Conservation (phyloP, 2,329 filamentous ascomycete genomes). For the Colletotrichum cereale region DNA sequence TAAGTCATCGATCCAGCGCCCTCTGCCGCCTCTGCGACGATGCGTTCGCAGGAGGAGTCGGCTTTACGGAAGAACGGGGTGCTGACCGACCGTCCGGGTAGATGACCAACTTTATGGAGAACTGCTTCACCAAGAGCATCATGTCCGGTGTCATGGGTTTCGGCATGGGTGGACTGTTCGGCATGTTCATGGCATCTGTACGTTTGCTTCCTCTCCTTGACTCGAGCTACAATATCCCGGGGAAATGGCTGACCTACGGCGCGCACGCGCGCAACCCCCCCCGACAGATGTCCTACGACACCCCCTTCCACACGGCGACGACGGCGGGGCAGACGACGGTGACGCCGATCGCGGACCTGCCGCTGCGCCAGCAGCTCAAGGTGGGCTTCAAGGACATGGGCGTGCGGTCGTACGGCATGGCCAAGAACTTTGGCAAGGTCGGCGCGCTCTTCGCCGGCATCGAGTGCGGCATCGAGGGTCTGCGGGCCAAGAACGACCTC, state of each 20-base stretch:
- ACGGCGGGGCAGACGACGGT: conserved; percentile 52
- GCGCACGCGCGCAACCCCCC: too few relatives aligned
- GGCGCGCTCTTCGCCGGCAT: conserved; percentile 92
- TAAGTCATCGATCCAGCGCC: conserved; percentile 47
- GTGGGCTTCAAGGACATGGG: conserved; percentile 97
- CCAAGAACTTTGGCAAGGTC: conserved; percentile 95
- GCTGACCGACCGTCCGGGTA: conserved; percentile 50
- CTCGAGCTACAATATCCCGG: not conserved
- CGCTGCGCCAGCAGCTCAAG: conserved; percentile 85
- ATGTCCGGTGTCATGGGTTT: conserved; percentile 96
- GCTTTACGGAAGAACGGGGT: not conserved
- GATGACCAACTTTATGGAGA: conserved; percentile 91
- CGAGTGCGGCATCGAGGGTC: conserved; percentile 94
- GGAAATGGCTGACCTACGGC: not conserved
- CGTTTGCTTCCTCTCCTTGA: conserved; percentile 48
- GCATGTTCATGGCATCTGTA: conserved; percentile 98
- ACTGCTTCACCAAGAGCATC: conserved; percentile 87
- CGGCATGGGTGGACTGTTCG: conserved; percentile 92
- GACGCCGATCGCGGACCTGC: conserved; percentile 70
- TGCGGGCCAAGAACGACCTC: conserved; percentile 93
- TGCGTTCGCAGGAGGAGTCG: not conserved
- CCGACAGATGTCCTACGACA: conserved; percentile 95
- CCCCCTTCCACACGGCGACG: conserved; percentile 74
- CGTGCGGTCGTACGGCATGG: conserved; percentile 80
- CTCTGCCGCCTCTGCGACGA: not conserved